Conservation (phyloP, 1,284 basidiomycete species). For the Heterobasidion parviporum region DNA sequence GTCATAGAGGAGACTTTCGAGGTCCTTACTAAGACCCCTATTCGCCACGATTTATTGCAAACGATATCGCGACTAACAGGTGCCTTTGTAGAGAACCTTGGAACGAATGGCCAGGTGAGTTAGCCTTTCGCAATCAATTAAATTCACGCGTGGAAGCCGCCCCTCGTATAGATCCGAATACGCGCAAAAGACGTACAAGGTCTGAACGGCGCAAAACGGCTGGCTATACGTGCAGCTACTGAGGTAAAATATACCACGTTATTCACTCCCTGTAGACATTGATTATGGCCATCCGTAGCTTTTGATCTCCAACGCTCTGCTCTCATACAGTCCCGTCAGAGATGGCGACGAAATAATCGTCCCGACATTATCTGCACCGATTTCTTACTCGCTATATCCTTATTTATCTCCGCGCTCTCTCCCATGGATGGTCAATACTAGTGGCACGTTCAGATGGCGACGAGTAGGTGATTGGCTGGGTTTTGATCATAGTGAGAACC, state of each 20-base stretch:
- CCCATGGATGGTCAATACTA: conserved; percentile 37
- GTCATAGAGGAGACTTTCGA: conserved; percentile 40
- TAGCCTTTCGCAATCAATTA: conserved; percentile 3
- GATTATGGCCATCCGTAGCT: not conserved
- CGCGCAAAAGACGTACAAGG: conserved; percentile 34
- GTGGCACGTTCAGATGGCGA: conserved; percentile 47
- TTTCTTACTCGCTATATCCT: conserved; percentile 53
- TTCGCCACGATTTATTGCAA: conserved; percentile 41
- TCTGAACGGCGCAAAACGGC: conserved; percentile 38
- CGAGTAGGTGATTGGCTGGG: conserved; percentile 48
- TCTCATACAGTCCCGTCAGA: not conserved
- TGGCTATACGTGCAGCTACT: conserved; percentile 40
- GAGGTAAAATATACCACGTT: conserved; percentile 30
- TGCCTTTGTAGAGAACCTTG: conserved; percentile 49
- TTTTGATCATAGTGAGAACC: not conserved
- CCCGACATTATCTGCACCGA: conserved; percentile 12
- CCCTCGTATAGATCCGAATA: conserved; percentile 40
- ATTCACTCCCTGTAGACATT: conserved; percentile 1
- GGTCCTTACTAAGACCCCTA: conserved; percentile 34
- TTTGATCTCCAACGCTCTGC: not conserved
- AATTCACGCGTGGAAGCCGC: not conserved
- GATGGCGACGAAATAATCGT: conserved; percentile 14
- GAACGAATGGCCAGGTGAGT: conserved; percentile 35
- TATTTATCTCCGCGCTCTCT: conserved; percentile 42
- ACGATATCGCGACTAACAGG: conserved; percentile 59